These are phyloP conservation scores for Gaillardinia entomophila DNA, from an alignment of 805 yeast species.

Conservation along the genomic window DNA sequence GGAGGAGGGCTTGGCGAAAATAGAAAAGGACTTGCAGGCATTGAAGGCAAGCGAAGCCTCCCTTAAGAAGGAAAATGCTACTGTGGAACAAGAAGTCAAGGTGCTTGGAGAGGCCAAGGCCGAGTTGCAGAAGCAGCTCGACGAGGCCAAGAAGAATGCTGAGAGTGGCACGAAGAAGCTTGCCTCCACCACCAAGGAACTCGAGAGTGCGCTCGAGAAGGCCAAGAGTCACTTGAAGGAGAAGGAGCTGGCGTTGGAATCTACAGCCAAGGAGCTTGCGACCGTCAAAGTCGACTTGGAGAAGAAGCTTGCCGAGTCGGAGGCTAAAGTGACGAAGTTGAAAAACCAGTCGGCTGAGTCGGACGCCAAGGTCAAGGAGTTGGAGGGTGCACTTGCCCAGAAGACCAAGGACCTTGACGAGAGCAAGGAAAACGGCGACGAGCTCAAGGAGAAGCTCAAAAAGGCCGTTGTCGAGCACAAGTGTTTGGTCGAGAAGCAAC, in stretches of 20 bases:
- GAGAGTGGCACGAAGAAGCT: too few relatives aligned
- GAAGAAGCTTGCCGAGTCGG: too few relatives aligned
- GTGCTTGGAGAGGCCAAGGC: slow-evolving; percentile 3
- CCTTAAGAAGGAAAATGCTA: slow-evolving; percentile 12
- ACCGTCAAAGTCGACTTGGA: background rate
- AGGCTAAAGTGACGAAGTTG: background rate
- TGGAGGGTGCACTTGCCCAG: background rate
- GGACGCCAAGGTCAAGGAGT: background rate
- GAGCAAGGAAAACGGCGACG: slow-evolving; percentile 2
- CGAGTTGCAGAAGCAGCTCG: slow-evolving; percentile 1
- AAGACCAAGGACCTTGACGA: background rate
- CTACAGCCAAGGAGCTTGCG: background rate
- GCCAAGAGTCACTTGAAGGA: too few relatives aligned
- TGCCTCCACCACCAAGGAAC: too few relatives aligned
- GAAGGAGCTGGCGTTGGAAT: background rate
- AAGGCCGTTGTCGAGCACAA: slow-evolving; percentile 12
- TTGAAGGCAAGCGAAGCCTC: slow-evolving; percentile 13
- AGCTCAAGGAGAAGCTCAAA: slow-evolving; percentile 6
- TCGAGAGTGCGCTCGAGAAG: too few relatives aligned
- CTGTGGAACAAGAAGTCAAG: slow-evolving; percentile 5
- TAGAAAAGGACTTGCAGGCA: slow-evolving; percentile 14
- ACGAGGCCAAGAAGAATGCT: slow-evolving; percentile 1
- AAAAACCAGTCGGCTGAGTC: background rate
- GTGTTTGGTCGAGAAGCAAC: slow-evolving; percentile 13
- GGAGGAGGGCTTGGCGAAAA: slow-evolving; percentile 1